A percentile compares a stretch with the other conserved stretches of the same genome.
Conservation (phyloP, 2,329 filamentous ascomycete species). For the Rutstroemia sp. region DNA sequence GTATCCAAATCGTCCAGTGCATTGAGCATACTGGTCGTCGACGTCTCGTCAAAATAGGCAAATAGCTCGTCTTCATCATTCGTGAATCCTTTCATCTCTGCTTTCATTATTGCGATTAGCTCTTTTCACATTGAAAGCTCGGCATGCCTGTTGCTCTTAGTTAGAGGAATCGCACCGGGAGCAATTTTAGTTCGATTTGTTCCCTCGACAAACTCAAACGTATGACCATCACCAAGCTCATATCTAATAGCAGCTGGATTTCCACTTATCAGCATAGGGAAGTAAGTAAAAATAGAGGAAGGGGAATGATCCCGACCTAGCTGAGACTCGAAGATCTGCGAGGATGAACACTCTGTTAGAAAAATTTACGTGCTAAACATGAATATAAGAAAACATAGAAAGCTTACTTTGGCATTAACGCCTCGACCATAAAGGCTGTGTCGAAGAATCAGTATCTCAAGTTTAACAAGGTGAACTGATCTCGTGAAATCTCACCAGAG, state of each 20-base stretch:
- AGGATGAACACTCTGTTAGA: not conserved
- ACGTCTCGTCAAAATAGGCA: conserved; percentile 4
- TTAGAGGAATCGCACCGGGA: not conserved
- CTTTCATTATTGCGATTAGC: not conserved
- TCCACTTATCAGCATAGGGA: not conserved
- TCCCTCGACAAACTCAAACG: conserved; percentile 14
- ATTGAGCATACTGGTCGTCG: not conserved
- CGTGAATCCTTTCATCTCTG: not conserved
- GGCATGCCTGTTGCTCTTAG: not conserved
- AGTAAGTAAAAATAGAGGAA: not conserved
- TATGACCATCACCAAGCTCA: conserved; percentile 12
- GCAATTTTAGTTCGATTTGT: not conserved
- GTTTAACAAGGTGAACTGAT: no score
- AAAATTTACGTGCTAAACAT: not conserved
- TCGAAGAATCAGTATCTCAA: not conserved
- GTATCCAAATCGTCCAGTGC: conserved; percentile 4
- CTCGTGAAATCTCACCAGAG: not conserved
- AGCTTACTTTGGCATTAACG: not conserved
- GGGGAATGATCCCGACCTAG: not conserved
- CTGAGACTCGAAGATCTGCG: not conserved
- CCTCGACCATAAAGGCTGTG: not conserved
- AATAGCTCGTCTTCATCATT: not conserved
- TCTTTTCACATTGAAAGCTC: not conserved
- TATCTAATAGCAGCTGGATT: conserved; percentile 11
- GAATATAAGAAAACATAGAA: not conserved